A percentile compares a stretch with the other conserved stretches of the same genome.
Conservation (phyloP, 306 rosid species). For the Cucurbita maxima region DNA sequence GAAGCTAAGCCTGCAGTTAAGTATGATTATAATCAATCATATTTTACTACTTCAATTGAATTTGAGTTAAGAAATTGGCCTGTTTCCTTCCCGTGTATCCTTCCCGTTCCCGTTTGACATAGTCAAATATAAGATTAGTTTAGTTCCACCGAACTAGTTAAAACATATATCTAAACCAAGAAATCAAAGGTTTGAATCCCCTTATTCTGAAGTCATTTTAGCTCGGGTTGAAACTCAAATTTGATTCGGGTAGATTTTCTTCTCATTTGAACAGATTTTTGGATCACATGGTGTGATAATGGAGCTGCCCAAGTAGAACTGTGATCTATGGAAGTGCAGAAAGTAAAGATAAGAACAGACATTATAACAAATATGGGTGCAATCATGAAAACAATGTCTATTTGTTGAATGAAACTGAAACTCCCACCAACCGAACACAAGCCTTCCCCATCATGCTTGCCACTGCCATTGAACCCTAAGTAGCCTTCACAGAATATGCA, state of each 20-base stretch:
- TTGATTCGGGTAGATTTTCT: neutral
- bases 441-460: constrained; percentile 49
- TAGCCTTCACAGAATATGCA: neutral
- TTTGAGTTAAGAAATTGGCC: neutral
- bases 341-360: constrained; percentile 32
- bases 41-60: neutral
- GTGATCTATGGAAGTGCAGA: constrained; percentile 6
- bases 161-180: too few relatives aligned
- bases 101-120: too few relatives aligned
- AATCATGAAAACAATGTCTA: constrained; percentile 40
- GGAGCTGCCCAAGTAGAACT: neutral
- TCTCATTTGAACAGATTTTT: constrained; percentile 1
- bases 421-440: constrained; percentile 54
- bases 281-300: neutral
- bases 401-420: constrained; percentile 36
- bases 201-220: too few relatives aligned
- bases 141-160: too few relatives aligned
- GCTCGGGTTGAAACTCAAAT: too few relatives aligned
- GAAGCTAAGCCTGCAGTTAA: neutral
- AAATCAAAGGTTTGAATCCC: too few relatives aligned
- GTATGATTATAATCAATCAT: neutral
- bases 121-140: too few relatives aligned
- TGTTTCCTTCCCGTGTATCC: neutral
- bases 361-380: constrained; percentile 47
- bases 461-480: constrained; percentile 12